Base-by-base conservation (phyloP, 2,329 filamentous ascomycete genomes). In the Elsinoe arachidis region DNA sequence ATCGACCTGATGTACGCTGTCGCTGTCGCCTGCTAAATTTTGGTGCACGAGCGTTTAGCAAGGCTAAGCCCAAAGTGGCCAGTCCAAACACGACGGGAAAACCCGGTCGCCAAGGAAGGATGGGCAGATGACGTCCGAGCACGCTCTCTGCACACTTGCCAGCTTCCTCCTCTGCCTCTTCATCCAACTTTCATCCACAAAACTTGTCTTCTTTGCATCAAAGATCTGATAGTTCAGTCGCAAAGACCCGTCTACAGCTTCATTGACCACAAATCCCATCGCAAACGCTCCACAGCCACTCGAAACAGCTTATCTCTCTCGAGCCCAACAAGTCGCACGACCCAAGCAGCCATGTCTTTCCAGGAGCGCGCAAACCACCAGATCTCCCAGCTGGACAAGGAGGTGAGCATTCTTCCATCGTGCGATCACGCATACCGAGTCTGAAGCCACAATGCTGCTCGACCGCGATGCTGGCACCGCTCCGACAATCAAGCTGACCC, bases 351-450 rank as follows among this genome's bases (percentile, higher is more conserved):
- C 26, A 90, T 90, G 86, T 85, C 85, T 73, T 79, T 85, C 66
- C 87, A 90, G 75, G 87, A 90, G 68, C 85, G 84, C 73, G 82
- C 86, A 64, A 86, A 90, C 74, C 80, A 86, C 68, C 86, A 89
- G 69, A 80, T 93, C 70, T 81, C 82, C 66, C 81, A 86, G 76
- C 85, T 95, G 75, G 89, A 95, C 76, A 86, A 84, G 70, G 87
- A 90, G 85, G 88, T 91, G 75, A 64, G 82, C 76, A 57, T 11
- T 41, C 5, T 34, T 23, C 11, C 12, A 7, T 17, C 12, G 9
- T 5, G 21, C 11, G 4, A 41, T 30, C 11, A 41, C 14, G 5
- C 3, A 5, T 41, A 41, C 11, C n/a, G 38, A 19, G 14, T 5
- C 46, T 34, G 12, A 12, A 34, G 26, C 15, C 49, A 58, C 62